Base-by-base conservation (phyloP, 176 grass and related monocot species). In the Hordeum marinum region DNA sequence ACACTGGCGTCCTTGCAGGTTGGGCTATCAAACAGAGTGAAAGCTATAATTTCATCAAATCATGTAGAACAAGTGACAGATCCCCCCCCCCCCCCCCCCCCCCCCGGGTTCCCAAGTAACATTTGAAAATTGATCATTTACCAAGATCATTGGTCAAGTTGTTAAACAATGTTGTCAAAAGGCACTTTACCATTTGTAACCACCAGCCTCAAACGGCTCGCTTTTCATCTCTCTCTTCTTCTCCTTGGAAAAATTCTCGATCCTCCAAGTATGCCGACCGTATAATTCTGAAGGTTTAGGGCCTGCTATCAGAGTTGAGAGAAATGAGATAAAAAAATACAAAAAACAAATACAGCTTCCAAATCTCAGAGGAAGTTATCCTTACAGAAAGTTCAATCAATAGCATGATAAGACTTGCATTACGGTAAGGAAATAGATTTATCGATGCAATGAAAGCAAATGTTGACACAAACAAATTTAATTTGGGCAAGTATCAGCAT, bases 211-310 rank as follows among this genome's bases (percentile, higher is more conserved):
- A 91, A 99, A 99, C 76, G 93, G 90, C 23, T 99, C 91, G 8
- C 96, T 96, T 81, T 91, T 90, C 89, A 96, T 89, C 87, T 99
- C 93, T 92, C 88, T 95, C 86, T 96, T 95, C 72, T 93, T 94
- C 66, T 95, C 91, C 85, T 94, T 96, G 63, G 96, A 99, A 68
- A 99, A 99, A 83, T 89, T 92, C 71, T 94, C 91, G 39, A 99
- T 94, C 85, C 88, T 99, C 96, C 96, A 99, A 60, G 96, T 99
- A 82, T 92, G 59, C 21, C 85, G 88, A 42, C 93, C 93, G 32
- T 87, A 99, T 50, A 99, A 86, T 8, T 91, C 91, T 75, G 86
- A 85, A 79, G 96, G 96, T 81, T 92, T 99, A 43, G 81, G 88
- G 32, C 91, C 96, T 98, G 83, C 15, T 65, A 83, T 75, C 17